A percentile compares a stretch with the other conserved stretches of the same genome.
phyloP scores from a whole-genome alignment of 2,329 filamentous ascomycete genomes.

The Penicillium sp. region DNA sequence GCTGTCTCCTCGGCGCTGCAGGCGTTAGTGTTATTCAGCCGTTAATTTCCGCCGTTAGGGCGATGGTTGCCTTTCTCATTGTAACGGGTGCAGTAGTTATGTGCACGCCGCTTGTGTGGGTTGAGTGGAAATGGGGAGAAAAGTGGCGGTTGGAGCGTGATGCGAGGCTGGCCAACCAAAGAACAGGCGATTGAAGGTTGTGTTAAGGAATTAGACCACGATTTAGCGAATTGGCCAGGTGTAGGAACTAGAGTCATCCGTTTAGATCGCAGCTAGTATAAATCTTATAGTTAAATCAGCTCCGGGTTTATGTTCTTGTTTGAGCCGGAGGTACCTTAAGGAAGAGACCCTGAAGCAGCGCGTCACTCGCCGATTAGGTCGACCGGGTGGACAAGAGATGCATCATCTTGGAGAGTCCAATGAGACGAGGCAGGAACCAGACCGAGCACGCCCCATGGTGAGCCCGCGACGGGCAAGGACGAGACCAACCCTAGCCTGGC shows the following conservation, averaged over 20 bases:
- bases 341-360: too few relatives aligned
- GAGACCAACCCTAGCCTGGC: background rate
- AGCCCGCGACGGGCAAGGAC: too few relatives aligned
- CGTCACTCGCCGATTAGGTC: background rate
- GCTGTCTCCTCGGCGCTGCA: slow-evolving; percentile 43
- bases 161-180: too few relatives aligned
- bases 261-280: too few relatives aligned
- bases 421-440: background rate
- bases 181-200: too few relatives aligned
- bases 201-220: too few relatives aligned
- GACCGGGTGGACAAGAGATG: background rate
- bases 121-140: slow-evolving; percentile 7
- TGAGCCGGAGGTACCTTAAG: background rate
- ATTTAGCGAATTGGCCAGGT: too few relatives aligned
- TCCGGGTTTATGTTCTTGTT: too few relatives aligned
- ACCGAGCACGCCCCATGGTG: too few relatives aligned
- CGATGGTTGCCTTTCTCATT: slow-evolving; percentile 9
- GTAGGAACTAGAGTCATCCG: too few relatives aligned
- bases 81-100: slow-evolving; percentile 1
- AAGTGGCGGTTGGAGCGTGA: background rate
- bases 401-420: background rate
- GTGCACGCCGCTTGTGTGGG: slow-evolving; percentile 7
- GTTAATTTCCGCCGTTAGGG: slow-evolving; percentile 40
- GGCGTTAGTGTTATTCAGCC: slow-evolving; percentile 39
- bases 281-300: too few relatives aligned